phyloP scores from a whole-genome alignment of 306 rosid species.

The Notholithocarpus densiflorus region DNA sequence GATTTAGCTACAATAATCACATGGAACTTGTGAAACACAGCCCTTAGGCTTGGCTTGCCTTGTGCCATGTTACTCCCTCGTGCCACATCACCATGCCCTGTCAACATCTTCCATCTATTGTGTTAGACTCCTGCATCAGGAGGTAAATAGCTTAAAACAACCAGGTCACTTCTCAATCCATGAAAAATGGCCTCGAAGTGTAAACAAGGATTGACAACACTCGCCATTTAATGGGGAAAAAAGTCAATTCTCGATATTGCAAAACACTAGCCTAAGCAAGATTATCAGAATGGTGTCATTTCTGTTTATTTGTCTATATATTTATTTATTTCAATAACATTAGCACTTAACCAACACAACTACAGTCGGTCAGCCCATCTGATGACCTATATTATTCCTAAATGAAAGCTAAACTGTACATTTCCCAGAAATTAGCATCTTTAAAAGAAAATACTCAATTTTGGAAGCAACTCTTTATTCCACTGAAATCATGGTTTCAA shows the following conservation, averaged over 20 bases:
- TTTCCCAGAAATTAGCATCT: not conserved
- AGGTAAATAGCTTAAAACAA: not conserved
- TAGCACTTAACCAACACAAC: not conserved
- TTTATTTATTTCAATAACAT: not conserved
- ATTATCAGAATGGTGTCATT: not conserved
- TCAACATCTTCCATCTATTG: too few relatives aligned
- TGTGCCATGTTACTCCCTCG: too few relatives aligned
- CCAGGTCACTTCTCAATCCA: not conserved
- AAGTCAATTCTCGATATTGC: not conserved
- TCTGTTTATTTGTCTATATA: not conserved
- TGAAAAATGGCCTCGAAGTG: not conserved
- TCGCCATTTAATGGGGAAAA: not conserved
- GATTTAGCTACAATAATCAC: too few relatives aligned
- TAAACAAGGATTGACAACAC: not conserved
- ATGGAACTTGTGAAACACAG: too few relatives aligned
- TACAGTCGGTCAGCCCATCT: not conserved
- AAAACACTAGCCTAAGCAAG: not conserved
- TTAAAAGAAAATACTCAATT: not conserved
- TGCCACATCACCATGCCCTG: too few relatives aligned
- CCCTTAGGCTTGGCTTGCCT: too few relatives aligned
- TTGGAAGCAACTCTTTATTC: not conserved
- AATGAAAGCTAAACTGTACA: not conserved
- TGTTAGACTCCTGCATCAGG: too few relatives aligned
- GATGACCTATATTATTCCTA: not conserved
- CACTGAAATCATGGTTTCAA: not conserved